phyloP scores from a whole-genome alignment of 257 asterid genomes.

The Solanum pinnatisectum region DNA sequence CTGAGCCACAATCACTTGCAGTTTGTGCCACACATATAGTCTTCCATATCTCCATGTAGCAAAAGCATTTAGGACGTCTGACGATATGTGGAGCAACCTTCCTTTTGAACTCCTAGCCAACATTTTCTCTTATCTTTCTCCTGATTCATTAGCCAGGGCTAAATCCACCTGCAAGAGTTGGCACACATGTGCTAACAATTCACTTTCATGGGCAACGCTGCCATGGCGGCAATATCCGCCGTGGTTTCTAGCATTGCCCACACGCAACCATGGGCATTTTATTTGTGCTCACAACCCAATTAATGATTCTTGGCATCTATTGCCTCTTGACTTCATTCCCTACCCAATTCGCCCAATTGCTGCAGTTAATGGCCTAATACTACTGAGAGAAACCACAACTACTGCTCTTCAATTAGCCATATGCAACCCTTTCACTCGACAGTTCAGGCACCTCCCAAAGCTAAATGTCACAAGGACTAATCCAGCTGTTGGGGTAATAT shows the following conservation, averaged over 20 bases:
- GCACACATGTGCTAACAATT: slow-evolving; percentile 25
- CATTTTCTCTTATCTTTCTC: slow-evolving; percentile 62
- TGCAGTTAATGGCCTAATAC: slow-evolving; percentile 33
- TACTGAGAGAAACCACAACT: slow-evolving; percentile 18
- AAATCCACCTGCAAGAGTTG: slow-evolving; percentile 52
- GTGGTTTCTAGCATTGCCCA: slow-evolving; percentile 67
- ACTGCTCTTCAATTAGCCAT: slow-evolving; percentile 44
- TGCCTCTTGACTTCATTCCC: slow-evolving; percentile 26
- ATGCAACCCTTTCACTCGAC: slow-evolving; percentile 64
- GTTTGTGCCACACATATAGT: background rate
- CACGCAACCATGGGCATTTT: slow-evolving; percentile 22
- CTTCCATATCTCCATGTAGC: background rate
- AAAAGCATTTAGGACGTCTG: background rate
- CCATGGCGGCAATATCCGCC: slow-evolving; percentile 21
- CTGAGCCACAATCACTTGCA: background rate
- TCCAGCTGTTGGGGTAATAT: slow-evolving; percentile 59
- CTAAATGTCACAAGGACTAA: slow-evolving; percentile 37
- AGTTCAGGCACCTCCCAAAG: slow-evolving; percentile 32
- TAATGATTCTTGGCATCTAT: slow-evolving; percentile 25
- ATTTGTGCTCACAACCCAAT: slow-evolving; percentile 51
- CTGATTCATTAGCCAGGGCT: slow-evolving; percentile 65
- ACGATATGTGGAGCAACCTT: slow-evolving; percentile 58
- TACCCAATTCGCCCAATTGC: slow-evolving; percentile 39
- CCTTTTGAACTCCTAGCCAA: slow-evolving; percentile 52
- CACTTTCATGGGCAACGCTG: background rate